Evolutionary conservation across 306 rosid genomes (phyloP), one percentile per base, ranked within the genome.

Genomic region (Vigna nakashimae): DNA sequence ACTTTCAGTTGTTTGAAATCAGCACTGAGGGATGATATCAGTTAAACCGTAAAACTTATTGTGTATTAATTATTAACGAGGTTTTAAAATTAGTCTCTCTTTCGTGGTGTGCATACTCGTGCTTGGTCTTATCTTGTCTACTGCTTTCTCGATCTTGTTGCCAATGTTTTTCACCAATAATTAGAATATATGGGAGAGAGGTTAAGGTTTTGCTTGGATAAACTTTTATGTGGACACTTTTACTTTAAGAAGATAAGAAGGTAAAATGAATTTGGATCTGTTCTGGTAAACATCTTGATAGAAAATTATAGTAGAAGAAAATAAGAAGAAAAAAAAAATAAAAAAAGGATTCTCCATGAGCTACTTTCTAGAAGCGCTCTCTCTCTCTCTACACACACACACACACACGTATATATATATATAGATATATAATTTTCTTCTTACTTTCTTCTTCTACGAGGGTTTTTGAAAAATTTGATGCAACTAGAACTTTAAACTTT

Each of bases 151-250:
- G 26, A 38, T 30, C 43, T 71, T 28, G 50, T 42, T 65, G 59
- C 55, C 73, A 57, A 15, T 56, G 0, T 62, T 26, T 65, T 65
- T 13, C 50, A n/a, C 22, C 26, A 63, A 55, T 62, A 72, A 55
- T 56, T 73, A 34, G 38, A 34, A 1, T 34, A 34, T 34, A 34
- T 34, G 38, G 38, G 6, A 22, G 6, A 42, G 46, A 9, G 10
- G 4, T 4, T 45, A 46, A 46, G 17, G 12, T 20, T 7, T 43
- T 55, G 1, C 20, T 55, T 55, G 30, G 2, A 17, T 55, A 55
- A 55, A 20, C 60, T 55, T 55, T 9, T 55, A 5, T 22, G 3
- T 55, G 9, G 18, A 18, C 12, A 55, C 14, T 55, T 7, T 55
- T 20, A 20, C 28, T 24, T 18, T 1, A 55, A 55, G 60, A 55